Percentiles rank a stretch among this genome's conserved stretches.
Conservation (phyloP, 495 filamentous ascomycete genomes). For the Pyrenula massariospora region DNA sequence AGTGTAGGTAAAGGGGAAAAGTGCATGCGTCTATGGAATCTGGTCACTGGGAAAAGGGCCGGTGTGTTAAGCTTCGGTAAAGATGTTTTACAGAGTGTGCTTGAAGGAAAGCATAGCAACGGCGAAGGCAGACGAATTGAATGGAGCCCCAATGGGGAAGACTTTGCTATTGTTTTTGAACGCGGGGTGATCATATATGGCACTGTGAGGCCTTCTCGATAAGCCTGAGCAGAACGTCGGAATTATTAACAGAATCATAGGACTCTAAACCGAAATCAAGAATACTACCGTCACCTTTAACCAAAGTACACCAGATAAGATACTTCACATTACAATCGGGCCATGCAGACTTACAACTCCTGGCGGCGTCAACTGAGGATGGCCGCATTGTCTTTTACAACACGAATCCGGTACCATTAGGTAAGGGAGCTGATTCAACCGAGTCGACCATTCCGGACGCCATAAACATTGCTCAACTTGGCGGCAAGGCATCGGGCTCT, state of each 20-base stretch:
- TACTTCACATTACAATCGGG: constrained; percentile 47
- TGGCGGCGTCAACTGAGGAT: constrained; percentile 87
- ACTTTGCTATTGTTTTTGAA: constrained; percentile 85
- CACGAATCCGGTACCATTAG: constrained; percentile 33
- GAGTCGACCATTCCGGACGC: constrained; percentile 32
- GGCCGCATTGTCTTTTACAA: constrained; percentile 79
- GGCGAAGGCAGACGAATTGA: constrained; percentile 77
- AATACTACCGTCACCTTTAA: constrained; percentile 52
- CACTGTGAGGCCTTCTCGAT: constrained; percentile 38
- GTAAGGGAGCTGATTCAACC: constrained; percentile 15
- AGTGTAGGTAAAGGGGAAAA: constrained; percentile 79
- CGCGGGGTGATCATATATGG: constrained; percentile 75
- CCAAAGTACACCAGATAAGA: constrained; percentile 70
- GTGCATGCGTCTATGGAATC: constrained; percentile 89
- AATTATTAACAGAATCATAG: constrained; percentile 18
- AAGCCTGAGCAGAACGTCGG: background rate
- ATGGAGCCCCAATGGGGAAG: constrained; percentile 65
- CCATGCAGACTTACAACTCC: constrained; percentile 33
- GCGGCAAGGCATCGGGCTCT: constrained; percentile 56
- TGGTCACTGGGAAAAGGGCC: constrained; percentile 92
- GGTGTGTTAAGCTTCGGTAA: constrained; percentile 75
- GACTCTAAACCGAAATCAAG: constrained; percentile 70
- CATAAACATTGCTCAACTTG: constrained; percentile 62
- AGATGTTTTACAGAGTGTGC: constrained; percentile 53
- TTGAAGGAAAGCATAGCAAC: constrained; percentile 61